phyloP scores from a whole-genome alignment of 1,284 basidiomycete genomes.

The Moesziomyces globuligerus region DNA sequence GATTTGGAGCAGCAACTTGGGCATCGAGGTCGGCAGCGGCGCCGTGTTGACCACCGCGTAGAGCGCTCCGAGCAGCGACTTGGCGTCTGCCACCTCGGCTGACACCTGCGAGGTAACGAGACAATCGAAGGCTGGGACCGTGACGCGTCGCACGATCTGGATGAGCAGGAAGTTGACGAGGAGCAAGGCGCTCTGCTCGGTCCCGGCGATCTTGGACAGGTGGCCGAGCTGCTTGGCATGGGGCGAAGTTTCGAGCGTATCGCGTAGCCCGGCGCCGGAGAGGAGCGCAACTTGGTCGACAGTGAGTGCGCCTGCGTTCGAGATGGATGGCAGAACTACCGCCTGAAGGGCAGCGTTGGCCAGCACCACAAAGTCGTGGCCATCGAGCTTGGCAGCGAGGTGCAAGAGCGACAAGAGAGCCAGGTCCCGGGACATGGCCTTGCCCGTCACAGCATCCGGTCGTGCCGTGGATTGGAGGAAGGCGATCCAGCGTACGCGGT shows the following conservation, averaged over 20 bases:
- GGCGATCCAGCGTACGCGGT: conserved; percentile 17
- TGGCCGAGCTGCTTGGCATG: conserved; percentile 20
- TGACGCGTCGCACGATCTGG: conserved; percentile 29
- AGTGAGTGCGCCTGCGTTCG: conserved; percentile 7
- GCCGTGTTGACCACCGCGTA: conserved; percentile 44
- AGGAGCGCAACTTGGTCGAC: conserved; percentile 20
- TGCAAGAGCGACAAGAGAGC: conserved; percentile 30
- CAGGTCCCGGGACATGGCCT: conserved; percentile 30
- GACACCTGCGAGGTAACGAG: conserved; percentile 34
- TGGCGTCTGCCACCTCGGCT: conserved; percentile 13
- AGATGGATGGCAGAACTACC: conserved; percentile 20
- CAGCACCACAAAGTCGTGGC: conserved; percentile 16
- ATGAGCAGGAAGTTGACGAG: conserved; percentile 26
- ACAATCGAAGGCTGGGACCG: conserved; percentile 25
- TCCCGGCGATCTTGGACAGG: conserved; percentile 19
- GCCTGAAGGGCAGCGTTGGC: conserved; percentile 9
- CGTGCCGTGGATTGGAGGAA: conserved; percentile 21
- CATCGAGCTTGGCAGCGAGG: conserved; percentile 12
- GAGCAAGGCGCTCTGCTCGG: conserved; percentile 23
- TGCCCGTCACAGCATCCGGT: conserved; percentile 1
- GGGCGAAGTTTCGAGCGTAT: conserved; percentile 18
- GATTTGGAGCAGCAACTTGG: conserved; percentile 29
- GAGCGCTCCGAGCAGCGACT: conserved; percentile 22
- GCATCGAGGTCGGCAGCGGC: conserved; percentile 13
- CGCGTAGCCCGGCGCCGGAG: conserved; percentile 7